phyloP scores from a whole-genome alignment of 2,329 filamentous ascomycete genomes.

The Exophiala dermatitidis region DNA sequence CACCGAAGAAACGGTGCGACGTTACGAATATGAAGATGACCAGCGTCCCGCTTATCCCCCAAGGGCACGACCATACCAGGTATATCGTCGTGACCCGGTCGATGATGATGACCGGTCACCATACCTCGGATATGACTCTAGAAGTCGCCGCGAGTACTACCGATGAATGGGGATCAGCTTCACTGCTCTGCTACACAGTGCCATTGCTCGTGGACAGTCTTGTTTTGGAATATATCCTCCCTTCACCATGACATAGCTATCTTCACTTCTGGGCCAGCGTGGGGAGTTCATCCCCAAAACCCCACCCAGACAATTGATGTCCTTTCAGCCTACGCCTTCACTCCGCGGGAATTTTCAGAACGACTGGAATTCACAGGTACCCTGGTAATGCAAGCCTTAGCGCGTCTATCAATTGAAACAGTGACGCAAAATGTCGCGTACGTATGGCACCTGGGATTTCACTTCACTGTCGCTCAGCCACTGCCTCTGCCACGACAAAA shows the following conservation, averaged over 20 bases:
- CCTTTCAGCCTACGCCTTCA: too few species aligned
- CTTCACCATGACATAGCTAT: background rate
- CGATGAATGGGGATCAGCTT: background rate
- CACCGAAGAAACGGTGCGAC: slow-evolving; percentile 20
- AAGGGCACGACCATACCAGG: slow-evolving; percentile 6
- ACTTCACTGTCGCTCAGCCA: background rate
- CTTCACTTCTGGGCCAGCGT: too few species aligned
- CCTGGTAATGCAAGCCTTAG: background rate
- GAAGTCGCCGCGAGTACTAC: slow-evolving; percentile 14
- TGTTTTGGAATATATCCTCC: background rate
- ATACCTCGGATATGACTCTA: slow-evolving; percentile 15
- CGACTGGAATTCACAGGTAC: too few species aligned
- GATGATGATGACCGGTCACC: slow-evolving; percentile 15
- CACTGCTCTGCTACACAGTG: background rate
- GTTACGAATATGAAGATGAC: slow-evolving; percentile 20
- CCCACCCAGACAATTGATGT: too few species aligned
- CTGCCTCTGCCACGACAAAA: background rate
- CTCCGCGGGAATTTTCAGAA: too few species aligned
- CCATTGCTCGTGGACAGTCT: background rate
- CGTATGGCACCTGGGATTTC: background rate
- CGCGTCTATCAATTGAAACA: background rate
- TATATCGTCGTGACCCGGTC: slow-evolving; percentile 9
- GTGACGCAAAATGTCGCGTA: background rate
- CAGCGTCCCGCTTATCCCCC: slow-evolving; percentile 12
- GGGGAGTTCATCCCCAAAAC: too few species aligned